Conservation (phyloP, 768 basidiomycete species). For the Boletus rufocinnamomeus region DNA sequence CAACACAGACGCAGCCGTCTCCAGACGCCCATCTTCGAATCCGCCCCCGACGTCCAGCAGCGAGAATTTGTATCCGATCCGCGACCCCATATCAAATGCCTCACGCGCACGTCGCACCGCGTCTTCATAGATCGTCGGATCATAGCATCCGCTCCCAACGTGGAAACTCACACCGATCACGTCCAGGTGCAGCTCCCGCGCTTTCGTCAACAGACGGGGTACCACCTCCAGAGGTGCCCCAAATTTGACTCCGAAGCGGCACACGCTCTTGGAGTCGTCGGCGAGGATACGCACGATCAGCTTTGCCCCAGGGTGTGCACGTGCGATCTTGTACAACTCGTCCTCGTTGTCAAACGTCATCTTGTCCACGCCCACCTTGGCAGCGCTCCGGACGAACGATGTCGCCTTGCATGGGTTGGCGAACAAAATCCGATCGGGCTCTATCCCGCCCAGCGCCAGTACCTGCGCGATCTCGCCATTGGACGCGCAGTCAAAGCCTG, state of each 20-base stretch:
- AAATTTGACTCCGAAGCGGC: constrained; percentile 93
- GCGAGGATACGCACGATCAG: constrained; percentile 93
- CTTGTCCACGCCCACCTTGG: constrained; percentile 74
- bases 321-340: constrained; percentile 91
- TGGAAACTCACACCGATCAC: constrained; percentile 98
- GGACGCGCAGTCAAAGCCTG: constrained; percentile 98
- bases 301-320: constrained; percentile 76
- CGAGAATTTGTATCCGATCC: constrained; percentile 77
- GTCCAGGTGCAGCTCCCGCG: constrained; percentile 74
- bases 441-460: constrained; percentile 69
- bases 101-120: constrained; percentile 80
- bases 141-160: constrained; percentile 96
- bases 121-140: constrained; percentile 86
- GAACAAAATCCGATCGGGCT: constrained; percentile 86
- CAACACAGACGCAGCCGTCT: constrained; percentile 72
- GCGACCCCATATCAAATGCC: constrained; percentile 86
- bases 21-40: constrained; percentile 88
- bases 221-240: constrained; percentile 88
- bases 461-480: constrained; percentile 88
- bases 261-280: constrained; percentile 95
- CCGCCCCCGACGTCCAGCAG: constrained; percentile 96
- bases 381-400: constrained; percentile 88
- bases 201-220: constrained; percentile 75
- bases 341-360: constrained; percentile 99
- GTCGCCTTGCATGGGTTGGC: constrained; percentile 99